These are phyloP conservation scores for Suillus subalutaceus DNA, from an alignment of 768 basidiomycete genomes.

Conservation along the genomic window DNA sequence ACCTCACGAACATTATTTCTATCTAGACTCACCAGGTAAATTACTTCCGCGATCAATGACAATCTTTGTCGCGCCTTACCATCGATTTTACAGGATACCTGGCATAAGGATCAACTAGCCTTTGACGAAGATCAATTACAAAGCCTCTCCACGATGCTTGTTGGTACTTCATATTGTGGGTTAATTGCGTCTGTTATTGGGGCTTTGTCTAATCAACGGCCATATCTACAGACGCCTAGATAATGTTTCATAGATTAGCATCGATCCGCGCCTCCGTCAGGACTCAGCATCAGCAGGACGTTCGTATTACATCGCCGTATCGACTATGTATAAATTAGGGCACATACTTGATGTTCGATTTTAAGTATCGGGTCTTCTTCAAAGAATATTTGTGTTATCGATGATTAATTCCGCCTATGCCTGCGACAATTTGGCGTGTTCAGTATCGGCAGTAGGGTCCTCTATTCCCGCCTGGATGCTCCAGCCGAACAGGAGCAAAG, in stretches of 20 bases:
- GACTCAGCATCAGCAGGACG: slow-evolving; percentile 2
- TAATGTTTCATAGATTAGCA: slow-evolving; percentile 13
- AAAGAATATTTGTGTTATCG: slow-evolving; percentile 7
- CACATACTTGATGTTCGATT: slow-evolving; percentile 7
- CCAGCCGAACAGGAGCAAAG: neutral
- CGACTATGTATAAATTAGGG: slow-evolving; percentile 11
- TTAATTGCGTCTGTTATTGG: slow-evolving; percentile 8
- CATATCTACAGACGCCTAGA: slow-evolving; percentile 29
- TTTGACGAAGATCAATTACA: slow-evolving; percentile 92
- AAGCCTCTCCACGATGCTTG: slow-evolving; percentile 84
- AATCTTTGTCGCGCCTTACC: slow-evolving; percentile 13
- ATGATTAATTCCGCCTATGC: slow-evolving; percentile 4
- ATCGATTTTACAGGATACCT: slow-evolving; percentile 66
- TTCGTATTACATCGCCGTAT: slow-evolving; percentile 11
- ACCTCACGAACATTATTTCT: slow-evolving; percentile 11
- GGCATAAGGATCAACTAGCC: slow-evolving; percentile 85
- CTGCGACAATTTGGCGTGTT: neutral
- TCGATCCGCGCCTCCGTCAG: slow-evolving; percentile 11
- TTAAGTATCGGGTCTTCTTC: neutral
- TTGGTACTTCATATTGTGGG: slow-evolving; percentile 88
- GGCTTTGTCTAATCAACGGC: slow-evolving; percentile 19
- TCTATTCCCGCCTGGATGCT: neutral
- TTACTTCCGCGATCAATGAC: slow-evolving; percentile 8
- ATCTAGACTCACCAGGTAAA: slow-evolving; percentile 64
- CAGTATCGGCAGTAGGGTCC: neutral